Base-by-base conservation (phyloP, 106 monocot genomes). In the Allium fistulosum region DNA sequence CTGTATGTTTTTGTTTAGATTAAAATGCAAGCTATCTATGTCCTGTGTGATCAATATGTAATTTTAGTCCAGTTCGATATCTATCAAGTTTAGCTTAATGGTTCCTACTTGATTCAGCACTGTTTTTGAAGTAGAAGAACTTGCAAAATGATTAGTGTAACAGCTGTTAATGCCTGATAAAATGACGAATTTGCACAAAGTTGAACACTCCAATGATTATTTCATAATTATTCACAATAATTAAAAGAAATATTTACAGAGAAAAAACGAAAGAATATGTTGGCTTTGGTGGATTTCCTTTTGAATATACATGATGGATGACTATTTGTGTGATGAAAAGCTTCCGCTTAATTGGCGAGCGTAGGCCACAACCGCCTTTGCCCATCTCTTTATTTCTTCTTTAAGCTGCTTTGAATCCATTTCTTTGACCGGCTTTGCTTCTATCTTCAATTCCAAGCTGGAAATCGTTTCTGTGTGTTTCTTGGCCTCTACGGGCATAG, bases 321-420 rank as follows among this genome's bases (percentile, higher is more conserved):
- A 63, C 15, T 17, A 48, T 9, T 65, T 17, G 15, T 46, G 65
- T 9, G 65, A 49, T 11, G 74, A 59, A 18, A 74, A 48, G 2
- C 65, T 81, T 17, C 80, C 57, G 63, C 85, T 85, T 9, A 82
- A 59, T 66, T 86, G 79, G 6, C 70, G 72, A 11, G 79, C 73
- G 26, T 73, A 79, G 7, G 66, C 27, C 0, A 73, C 86, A 9
- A 86, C 86, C 7, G 79, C 81, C 58, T 76, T 82, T 27, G 86
- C 86, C 86, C 86, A 86, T 10, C 82, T 22, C 73, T 55, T 73
- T 72, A 86, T 79, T 62, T 86, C 86, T 17, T 74, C 71, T 82
- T 86, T 86, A 15, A 86, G 57, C 73, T 82, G 79, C 61, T 71
- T 76, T 17, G 81, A 56, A 15, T 86, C 79, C 45, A 82, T 47